Evolutionary conservation across 2,329 filamentous ascomycete species (phyloP).

Genomic region (Bipolaris cookei): DNA sequence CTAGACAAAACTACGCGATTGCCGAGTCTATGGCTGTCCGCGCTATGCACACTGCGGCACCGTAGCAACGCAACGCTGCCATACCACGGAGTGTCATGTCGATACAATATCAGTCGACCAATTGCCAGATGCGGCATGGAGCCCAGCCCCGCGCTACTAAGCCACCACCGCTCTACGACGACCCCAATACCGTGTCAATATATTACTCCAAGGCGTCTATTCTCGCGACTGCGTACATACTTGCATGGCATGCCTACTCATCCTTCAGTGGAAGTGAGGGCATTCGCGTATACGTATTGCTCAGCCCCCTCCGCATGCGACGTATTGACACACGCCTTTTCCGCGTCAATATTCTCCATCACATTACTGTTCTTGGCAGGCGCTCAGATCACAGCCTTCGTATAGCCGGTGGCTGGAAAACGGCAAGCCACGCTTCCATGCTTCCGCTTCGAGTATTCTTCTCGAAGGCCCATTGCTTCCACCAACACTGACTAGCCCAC

Average conservation of each 20-base stretch:
- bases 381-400: not conserved
- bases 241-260: slow-evolving; percentile 7
- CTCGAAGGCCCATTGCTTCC: slow-evolving; percentile 20
- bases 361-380: not conserved
- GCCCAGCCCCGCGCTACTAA: not conserved
- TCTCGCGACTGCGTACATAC: too few relatives aligned
- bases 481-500: slow-evolving; percentile 17
- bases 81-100: slow-evolving; percentile 10
- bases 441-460: slow-evolving; percentile 20
- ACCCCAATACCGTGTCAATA: slow-evolving; percentile 9
- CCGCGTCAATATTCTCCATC: not conserved
- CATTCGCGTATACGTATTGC: not conserved
- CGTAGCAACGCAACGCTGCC: slow-evolving; percentile 21
- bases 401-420: not conserved
- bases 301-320: slow-evolving; percentile 9
- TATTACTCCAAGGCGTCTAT: not conserved
- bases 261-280: not conserved
- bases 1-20: slow-evolving; percentile 12
- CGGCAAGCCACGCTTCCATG: slow-evolving; percentile 3
- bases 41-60: slow-evolving; percentile 16
- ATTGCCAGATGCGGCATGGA: not conserved
- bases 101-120: slow-evolving; percentile 21
- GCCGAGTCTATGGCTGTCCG: slow-evolving; percentile 5
- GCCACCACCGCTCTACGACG: slow-evolving; percentile 9
- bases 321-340: slow-evolving; percentile 3